Evolutionary conservation across 495 filamentous ascomycete genomes (phyloP).

Genomic region (Podospora comata): DNA sequence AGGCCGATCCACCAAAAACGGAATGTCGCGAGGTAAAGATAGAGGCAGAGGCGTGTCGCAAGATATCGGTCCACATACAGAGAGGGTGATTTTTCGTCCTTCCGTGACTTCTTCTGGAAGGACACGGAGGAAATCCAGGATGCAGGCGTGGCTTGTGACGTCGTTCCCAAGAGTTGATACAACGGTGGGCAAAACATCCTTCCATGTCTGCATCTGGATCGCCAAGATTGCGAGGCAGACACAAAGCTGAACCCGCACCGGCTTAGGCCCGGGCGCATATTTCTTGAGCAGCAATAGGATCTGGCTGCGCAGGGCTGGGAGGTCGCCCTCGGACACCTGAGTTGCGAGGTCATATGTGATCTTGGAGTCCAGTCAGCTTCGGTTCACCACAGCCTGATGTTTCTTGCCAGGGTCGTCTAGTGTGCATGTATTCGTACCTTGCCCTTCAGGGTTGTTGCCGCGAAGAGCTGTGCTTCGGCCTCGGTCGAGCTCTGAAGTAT

Average conservation of each 20-base stretch:
- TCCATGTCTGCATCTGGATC: constrained; percentile 95
- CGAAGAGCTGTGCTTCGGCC: constrained; percentile 86
- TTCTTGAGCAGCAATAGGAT: constrained; percentile 72
- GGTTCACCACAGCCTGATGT: background rate
- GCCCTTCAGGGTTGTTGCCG: constrained; percentile 93
- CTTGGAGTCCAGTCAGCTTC: constrained; percentile 34
- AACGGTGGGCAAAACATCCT: constrained; percentile 81
- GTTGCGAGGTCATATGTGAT: constrained; percentile 50
- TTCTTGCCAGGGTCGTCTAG: constrained; percentile 11
- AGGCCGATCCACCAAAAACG: constrained; percentile 42
- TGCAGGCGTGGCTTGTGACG: constrained; percentile 71
- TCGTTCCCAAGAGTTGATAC: constrained; percentile 74
- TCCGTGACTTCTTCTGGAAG: constrained; percentile 98
- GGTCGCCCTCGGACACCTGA: constrained; percentile 74
- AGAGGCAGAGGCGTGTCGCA: constrained; percentile 45
- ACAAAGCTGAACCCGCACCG: constrained; percentile 89
- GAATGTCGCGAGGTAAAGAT: constrained; percentile 25
- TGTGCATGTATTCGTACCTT: constrained; percentile 61
- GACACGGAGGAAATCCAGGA: constrained; percentile 92
- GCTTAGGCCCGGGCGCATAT: constrained; percentile 79
- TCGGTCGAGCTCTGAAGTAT: constrained; percentile 76
- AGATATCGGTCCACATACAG: constrained; percentile 74
- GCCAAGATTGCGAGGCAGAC: constrained; percentile 91
- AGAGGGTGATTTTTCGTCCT: constrained; percentile 96
- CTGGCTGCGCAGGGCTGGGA: constrained; percentile 74